Evolutionary conservation across 495 filamentous ascomycete genomes (phyloP).

Genomic region (Cercophora scortea): DNA sequence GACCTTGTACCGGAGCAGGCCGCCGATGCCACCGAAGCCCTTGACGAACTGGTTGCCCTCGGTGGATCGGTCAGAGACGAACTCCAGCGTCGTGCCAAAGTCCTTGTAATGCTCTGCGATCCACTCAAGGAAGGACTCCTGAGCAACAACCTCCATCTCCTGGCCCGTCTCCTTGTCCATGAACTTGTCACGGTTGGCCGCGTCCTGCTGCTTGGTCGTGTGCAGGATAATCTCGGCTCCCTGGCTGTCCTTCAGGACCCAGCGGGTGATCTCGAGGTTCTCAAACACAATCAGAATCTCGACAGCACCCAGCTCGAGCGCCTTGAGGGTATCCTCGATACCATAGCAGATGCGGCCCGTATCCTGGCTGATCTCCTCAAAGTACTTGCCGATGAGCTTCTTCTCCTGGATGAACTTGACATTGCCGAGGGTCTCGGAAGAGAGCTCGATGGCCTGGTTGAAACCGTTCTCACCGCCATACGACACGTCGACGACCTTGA

Average conservation of each 20-base stretch:
- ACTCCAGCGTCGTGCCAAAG: slow-evolving; percentile 93
- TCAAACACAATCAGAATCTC: slow-evolving; percentile 97
- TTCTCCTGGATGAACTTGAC: slow-evolving; percentile 99
- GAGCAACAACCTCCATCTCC: slow-evolving; percentile 88
- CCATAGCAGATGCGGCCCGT: slow-evolving; percentile 95
- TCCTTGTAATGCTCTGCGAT: slow-evolving; percentile 96
- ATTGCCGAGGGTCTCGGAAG: slow-evolving; percentile 91
- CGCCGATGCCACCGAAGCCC: slow-evolving; percentile 96
- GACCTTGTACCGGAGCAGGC: slow-evolving; percentile 96
- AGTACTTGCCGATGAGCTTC: slow-evolving; percentile 97
- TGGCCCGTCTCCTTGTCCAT: slow-evolving; percentile 90
- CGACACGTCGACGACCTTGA: slow-evolving; percentile 97
- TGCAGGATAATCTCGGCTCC: slow-evolving; percentile 69
- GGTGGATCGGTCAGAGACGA: slow-evolving; percentile 91
- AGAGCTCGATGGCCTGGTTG: slow-evolving; percentile 96
- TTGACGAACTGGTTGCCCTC: slow-evolving; percentile 99
- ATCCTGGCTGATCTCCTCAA: slow-evolving; percentile 96
- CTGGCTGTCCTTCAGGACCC: slow-evolving; percentile 69
- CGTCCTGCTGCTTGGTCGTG: slow-evolving; percentile 80
- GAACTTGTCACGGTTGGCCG: slow-evolving; percentile 67
- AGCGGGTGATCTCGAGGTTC: slow-evolving; percentile 89
- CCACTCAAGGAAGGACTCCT: slow-evolving; percentile 93
- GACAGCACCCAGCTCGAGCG: slow-evolving; percentile 89
- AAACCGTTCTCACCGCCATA: slow-evolving; percentile 99
- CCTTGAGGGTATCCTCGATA: slow-evolving; percentile 94